Evolutionary conservation across 2,329 filamentous ascomycete species (phyloP).

Genomic region (Colletotrichum spinosum): DNA sequence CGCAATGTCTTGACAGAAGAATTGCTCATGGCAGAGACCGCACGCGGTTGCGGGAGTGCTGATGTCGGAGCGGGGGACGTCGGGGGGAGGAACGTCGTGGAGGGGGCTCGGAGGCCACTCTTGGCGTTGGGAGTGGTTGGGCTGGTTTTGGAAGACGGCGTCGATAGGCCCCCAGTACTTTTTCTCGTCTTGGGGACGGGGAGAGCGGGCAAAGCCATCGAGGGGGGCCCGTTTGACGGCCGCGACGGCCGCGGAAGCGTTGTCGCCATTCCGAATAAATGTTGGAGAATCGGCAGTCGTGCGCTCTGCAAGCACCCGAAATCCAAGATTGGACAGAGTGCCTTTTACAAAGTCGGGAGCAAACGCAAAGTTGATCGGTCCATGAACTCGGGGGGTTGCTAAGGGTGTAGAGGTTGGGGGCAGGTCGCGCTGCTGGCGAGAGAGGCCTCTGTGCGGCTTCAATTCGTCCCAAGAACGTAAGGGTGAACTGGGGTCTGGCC

Average conservation of each 20-base stretch:
- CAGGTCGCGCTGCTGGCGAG: constrained; percentile 28
- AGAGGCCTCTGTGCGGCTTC: constrained; percentile 20
- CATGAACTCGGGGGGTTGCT: constrained; percentile 42
- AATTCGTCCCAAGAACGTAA: constrained; percentile 33
- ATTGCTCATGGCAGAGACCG: constrained; percentile 64
- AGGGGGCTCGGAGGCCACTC: constrained; percentile 68
- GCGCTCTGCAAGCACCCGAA: constrained; percentile 16
- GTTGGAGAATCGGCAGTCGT: constrained; percentile 22
- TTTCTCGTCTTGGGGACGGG: constrained; percentile 80
- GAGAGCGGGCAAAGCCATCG: constrained; percentile 77
- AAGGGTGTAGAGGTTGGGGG: constrained; percentile 23
- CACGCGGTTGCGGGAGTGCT: constrained; percentile 67
- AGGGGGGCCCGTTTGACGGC: constrained; percentile 77
- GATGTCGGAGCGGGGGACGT: constrained; percentile 63
- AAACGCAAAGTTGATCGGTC: constrained; percentile 41
- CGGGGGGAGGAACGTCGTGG: constrained; percentile 65
- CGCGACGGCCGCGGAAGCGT: constrained; percentile 75
- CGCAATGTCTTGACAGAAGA: constrained; percentile 76
- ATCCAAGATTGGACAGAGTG: constrained; percentile 22
- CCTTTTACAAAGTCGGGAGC: constrained; percentile 28
- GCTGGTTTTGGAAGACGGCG: constrained; percentile 55
- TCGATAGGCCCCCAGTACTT: constrained; percentile 64
- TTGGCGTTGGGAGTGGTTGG: constrained; percentile 64
- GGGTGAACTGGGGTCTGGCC: constrained; percentile 15
- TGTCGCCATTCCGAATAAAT: constrained; percentile 62